Evolutionary conservation across 2,329 filamentous ascomycete genomes (phyloP).

Genomic region (Alternaria consortialis): DNA sequence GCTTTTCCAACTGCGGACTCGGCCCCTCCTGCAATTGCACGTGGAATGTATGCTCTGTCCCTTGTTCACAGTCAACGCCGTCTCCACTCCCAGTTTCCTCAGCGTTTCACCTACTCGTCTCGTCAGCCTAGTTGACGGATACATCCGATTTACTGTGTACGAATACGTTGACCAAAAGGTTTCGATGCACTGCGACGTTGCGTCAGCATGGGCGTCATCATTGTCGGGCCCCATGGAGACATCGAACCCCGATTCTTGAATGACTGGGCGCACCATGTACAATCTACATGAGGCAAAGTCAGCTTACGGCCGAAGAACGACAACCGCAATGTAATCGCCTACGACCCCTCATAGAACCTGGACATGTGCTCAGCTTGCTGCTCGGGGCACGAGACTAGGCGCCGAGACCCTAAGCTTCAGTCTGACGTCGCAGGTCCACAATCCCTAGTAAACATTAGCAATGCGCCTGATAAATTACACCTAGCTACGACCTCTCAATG

Average conservation of each 20-base stretch:
- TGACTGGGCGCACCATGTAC: background rate
- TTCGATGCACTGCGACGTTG: background rate
- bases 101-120: background rate
- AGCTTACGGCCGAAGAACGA: slow-evolving; percentile 3
- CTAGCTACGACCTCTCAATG: too few species aligned
- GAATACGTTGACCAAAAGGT: background rate
- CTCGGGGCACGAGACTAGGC: slow-evolving; percentile 4
- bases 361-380: background rate
- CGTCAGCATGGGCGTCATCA: slow-evolving; percentile 1
- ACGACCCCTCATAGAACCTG: background rate
- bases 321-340: background rate
- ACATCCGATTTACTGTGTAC: background rate
- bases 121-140: background rate
- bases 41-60: background rate
- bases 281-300: background rate
- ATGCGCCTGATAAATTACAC: too few species aligned
- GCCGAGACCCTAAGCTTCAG: background rate
- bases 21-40: background rate
- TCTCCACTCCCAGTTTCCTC: background rate
- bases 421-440: background rate
- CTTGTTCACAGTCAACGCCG: background rate
- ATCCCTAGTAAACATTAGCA: too few species aligned
- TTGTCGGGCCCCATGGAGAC: background rate
- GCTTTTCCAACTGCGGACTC: slow-evolving; percentile 1
- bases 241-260: background rate